Evolutionary conservation across 495 filamentous ascomycete genomes (phyloP).

Genomic region (Melanomma pulvis-pyrius): DNA sequence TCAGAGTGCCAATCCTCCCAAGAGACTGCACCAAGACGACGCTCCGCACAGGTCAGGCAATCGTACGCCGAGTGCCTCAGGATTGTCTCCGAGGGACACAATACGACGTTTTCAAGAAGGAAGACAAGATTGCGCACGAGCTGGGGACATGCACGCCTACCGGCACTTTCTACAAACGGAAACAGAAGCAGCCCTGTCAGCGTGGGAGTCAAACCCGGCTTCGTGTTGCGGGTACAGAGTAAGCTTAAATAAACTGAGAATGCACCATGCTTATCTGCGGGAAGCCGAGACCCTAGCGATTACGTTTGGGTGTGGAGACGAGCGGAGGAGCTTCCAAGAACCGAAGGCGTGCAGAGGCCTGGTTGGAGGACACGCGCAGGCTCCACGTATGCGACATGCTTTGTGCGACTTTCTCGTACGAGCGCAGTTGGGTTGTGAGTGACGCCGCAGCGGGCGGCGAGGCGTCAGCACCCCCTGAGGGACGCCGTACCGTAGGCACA

Average conservation of each 20-base stretch:
- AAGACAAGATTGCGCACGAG: neutral
- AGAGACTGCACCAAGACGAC: neutral
- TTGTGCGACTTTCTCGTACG: neutral
- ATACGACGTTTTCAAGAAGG: neutral
- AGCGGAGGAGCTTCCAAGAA: constrained; percentile 24
- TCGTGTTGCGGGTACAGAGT: constrained; percentile 29
- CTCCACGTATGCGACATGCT: neutral
- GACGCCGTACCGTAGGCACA: neutral
- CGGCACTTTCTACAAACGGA: neutral
- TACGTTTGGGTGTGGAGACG: constrained; percentile 32
- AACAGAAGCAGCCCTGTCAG: constrained; percentile 16
- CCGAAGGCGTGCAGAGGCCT: neutral
- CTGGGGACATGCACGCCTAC: neutral
- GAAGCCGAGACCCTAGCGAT: constrained; percentile 12
- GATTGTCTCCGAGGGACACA: neutral
- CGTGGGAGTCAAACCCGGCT: constrained; percentile 11
- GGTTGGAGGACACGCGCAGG: neutral
- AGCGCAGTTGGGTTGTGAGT: constrained; percentile 2
- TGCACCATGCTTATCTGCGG: constrained; percentile 25
- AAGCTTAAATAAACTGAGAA: constrained; percentile 33
- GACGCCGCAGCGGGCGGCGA: neutral
- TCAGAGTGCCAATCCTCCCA: neutral
- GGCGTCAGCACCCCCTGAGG: neutral
- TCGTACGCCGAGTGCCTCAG: neutral
- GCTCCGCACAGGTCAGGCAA: neutral